phyloP scores from a whole-genome alignment of 176 grass and related monocot species.

The Oryza meridionalis region DNA sequence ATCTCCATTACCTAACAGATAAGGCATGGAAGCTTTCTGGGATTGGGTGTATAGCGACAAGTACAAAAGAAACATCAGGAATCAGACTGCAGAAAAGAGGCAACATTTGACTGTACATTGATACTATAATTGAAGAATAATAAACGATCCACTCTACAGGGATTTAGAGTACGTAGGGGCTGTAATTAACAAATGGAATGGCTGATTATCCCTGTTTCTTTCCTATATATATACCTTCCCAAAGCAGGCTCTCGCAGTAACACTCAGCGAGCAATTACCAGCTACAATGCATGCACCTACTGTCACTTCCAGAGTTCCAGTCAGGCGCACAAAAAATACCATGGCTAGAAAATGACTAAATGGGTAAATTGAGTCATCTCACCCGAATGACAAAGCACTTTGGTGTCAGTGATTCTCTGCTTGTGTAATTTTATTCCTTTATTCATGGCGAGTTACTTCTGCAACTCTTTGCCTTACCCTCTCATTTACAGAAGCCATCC shows the following conservation, averaged over 20 bases:
- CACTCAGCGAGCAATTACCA: not conserved
- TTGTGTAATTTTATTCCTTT: constrained; percentile 2
- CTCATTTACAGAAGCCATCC: constrained; percentile 82
- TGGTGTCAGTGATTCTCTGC: not conserved
- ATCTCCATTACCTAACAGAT: not conserved
- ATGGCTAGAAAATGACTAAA: constrained; percentile 12
- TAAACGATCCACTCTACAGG: constrained; percentile 21
- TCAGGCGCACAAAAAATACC: not conserved
- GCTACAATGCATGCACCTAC: not conserved
- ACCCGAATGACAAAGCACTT: not conserved
- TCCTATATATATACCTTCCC: constrained; percentile 14
- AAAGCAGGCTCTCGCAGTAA: not conserved
- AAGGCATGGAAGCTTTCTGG: not conserved
- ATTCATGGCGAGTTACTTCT: constrained; percentile 44
- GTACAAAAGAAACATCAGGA: not conserved
- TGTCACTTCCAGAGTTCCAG: not conserved
- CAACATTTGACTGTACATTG: not conserved
- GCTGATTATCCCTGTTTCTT: not conserved
- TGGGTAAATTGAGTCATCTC: not conserved
- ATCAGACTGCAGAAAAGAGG: not conserved
- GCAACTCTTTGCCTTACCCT: constrained; percentile 81
- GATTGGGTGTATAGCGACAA: not conserved
- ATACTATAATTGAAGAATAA: not conserved
- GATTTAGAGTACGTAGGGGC: not conserved
- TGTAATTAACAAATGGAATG: constrained; percentile 24